These are phyloP conservation scores for Aspergillus conjunctus DNA, from an alignment of 495 filamentous ascomycete genomes.

Conservation along the genomic window DNA sequence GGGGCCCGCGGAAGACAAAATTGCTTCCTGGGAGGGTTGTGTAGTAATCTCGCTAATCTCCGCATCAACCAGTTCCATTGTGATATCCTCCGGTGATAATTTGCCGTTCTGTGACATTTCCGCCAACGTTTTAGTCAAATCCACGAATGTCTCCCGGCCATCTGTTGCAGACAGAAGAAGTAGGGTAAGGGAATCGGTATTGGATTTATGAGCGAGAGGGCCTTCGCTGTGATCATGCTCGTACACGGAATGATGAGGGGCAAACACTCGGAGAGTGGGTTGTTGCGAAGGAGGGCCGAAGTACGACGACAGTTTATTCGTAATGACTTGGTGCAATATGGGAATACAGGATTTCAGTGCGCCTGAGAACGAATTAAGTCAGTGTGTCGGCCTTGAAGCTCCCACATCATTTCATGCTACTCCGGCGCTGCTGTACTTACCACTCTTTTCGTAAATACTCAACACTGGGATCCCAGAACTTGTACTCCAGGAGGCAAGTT, in stretches of 20 bases:
- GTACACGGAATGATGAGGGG: constrained; percentile 64
- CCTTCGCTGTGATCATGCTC: constrained; percentile 15
- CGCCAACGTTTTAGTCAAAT: constrained; percentile 90
- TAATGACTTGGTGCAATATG: constrained; percentile 71
- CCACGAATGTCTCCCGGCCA: constrained; percentile 88
- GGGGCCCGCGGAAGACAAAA: constrained; percentile 7
- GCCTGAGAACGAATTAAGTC: constrained; percentile 51
- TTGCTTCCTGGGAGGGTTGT: constrained; percentile 32
- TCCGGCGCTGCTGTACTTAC: constrained; percentile 46
- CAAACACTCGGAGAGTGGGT: constrained; percentile 69
- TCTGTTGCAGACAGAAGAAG: constrained; percentile 87
- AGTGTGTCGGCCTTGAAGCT: not conserved
- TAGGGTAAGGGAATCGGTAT: constrained; percentile 64
- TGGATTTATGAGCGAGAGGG: constrained; percentile 12
- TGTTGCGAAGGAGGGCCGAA: constrained; percentile 66
- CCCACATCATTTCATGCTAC: not conserved
- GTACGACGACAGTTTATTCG: constrained; percentile 75
- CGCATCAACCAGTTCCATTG: constrained; percentile 81
- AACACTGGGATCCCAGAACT: constrained; percentile 81
- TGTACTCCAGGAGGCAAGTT: constrained; percentile 88
- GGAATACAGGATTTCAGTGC: constrained; percentile 82
- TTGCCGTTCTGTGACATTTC: constrained; percentile 93
- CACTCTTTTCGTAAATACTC: constrained; percentile 88
- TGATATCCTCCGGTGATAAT: constrained; percentile 76
- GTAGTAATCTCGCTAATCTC: constrained; percentile 69